Evolutionary conservation across 1,284 basidiomycete species (phyloP), one percentile per base, ranked within the genome.

Genomic region (Tremellales sp.): DNA sequence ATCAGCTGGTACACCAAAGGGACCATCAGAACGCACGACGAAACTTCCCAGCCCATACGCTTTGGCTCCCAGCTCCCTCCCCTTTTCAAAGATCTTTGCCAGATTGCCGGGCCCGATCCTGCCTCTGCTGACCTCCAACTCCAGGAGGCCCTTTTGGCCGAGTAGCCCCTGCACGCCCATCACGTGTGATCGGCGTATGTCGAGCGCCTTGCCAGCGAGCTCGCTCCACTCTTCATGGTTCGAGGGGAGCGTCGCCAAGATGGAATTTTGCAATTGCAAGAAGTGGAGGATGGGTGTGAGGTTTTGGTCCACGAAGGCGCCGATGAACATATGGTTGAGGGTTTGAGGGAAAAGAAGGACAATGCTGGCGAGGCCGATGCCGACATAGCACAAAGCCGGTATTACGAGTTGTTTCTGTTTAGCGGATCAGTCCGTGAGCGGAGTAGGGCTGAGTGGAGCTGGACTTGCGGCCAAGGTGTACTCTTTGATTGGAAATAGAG

Each of bases 331-430:
- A 53, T 83, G 81, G 48, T 81, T 83, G 48, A 87, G 70, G 7
- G 82, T 81, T 66, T 85, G 79, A 1, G 87, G 87, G 63, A 88
- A 89, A 50, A 88, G 74, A 28, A 87, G 60, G 14, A 83, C 53
- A 22, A 81, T 77, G 18, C 77, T 70, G 4, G 75, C 74, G 21
- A 84, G 46, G 0, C 79, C 83, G 35, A 84, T 78, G 2, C 78
- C 85, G 39, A 82, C 63, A 65, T 82, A 86, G 50, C 76, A 79
- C 1, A 73, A 64, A 0, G 80, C 75, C 0, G 85, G 82, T 22
- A 82, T 77, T 40, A 85, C 65, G 50, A 87, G 74, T 33, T 51
- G 40, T 35, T 48, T 51, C 61, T 65, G 37, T 53, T 9, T 14
- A 44, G 14, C 35, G 39, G 4, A 1, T 40, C 6, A 29, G 28